A percentile compares a stretch with the other conserved stretches of the same genome.
These are phyloP conservation scores for Telopea speciosissima DNA, from an alignment of 177 flowering plant species.

Conservation along the genomic window DNA sequence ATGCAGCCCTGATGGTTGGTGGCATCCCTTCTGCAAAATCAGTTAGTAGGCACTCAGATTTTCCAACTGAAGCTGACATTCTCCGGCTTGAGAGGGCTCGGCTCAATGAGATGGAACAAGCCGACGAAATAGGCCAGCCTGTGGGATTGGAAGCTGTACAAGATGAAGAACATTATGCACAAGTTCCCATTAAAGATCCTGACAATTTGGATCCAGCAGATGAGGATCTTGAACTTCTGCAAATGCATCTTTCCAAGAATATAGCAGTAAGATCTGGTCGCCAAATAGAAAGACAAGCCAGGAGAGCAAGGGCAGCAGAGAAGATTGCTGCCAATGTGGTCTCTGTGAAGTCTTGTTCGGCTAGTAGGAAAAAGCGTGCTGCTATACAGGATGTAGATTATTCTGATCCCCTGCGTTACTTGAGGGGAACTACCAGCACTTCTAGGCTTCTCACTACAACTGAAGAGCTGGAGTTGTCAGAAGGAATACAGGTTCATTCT, in stretches of 20 bases:
- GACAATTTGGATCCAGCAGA: conserved; percentile 37
- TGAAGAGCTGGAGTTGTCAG: conserved; percentile 73
- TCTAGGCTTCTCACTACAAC: conserved; percentile 69
- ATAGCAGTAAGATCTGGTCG: conserved; percentile 71
- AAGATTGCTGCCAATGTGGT: conserved; percentile 48
- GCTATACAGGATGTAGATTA: conserved; percentile 58
- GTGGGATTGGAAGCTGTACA: conserved; percentile 18
- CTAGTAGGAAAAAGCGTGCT: conserved; percentile 50
- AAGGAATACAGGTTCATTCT: conserved; percentile 70
- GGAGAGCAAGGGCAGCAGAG: conserved; percentile 64
- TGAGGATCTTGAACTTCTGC: conserved; percentile 52
- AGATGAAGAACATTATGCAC: conserved; percentile 22
- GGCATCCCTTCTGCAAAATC: conserved; percentile 14
- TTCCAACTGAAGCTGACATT: conserved; percentile 26
- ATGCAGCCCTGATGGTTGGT: conserved; percentile 49
- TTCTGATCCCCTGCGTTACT: conserved; percentile 66
- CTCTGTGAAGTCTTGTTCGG: conserved; percentile 46
- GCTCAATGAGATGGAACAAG: conserved; percentile 27
- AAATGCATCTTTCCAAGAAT: conserved; percentile 35
- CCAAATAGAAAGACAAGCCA: conserved; percentile 62
- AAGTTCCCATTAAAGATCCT: conserved; percentile 17
- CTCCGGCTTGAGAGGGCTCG: conserved; percentile 19
- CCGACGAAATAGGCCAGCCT: conserved; percentile 24
- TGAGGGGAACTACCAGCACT: conserved; percentile 56
- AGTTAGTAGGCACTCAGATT: conserved; percentile 16